These are phyloP conservation scores for Trapa incisa DNA, from an alignment of 345 rosid genomes.

Conservation along the genomic window DNA sequence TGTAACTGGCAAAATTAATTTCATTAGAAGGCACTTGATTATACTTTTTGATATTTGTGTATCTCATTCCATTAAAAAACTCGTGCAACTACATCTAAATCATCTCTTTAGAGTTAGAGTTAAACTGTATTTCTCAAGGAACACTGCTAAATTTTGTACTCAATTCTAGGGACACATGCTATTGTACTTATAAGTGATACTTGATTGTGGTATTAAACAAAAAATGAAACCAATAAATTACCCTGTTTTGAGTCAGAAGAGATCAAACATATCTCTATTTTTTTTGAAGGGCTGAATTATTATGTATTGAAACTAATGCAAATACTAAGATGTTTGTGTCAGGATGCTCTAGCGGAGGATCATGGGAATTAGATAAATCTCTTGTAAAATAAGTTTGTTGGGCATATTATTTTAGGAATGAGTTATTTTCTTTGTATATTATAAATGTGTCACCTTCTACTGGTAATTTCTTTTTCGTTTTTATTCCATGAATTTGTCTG, in stretches of 20 bases:
- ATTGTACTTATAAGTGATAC: no score
- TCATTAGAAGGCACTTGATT: not conserved
- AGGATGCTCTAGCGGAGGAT: not conserved
- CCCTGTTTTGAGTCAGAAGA: not conserved
- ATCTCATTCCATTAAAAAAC: no score
- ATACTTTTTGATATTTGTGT: no score
- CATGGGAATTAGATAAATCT: not conserved
- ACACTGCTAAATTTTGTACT: no score
- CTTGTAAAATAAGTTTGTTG: not conserved
- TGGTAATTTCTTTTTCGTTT: not conserved
- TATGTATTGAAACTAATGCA: not conserved
- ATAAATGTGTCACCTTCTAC: not conserved
- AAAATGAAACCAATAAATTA: no score
- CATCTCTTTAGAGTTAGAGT: no score
- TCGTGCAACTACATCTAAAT: no score
- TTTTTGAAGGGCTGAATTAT: no score
- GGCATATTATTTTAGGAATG: not conserved
- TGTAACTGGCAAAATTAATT: not conserved
- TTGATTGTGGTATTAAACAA: no score
- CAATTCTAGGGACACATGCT: no score
- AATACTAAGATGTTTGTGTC: not conserved
- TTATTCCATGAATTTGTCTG: conserved; percentile 1
- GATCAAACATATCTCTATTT: not conserved
- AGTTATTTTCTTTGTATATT: not conserved
- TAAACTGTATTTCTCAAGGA: no score